Conservation (phyloP, 2,329 filamentous ascomycete genomes). For the Xenoacremonium recifei region DNA sequence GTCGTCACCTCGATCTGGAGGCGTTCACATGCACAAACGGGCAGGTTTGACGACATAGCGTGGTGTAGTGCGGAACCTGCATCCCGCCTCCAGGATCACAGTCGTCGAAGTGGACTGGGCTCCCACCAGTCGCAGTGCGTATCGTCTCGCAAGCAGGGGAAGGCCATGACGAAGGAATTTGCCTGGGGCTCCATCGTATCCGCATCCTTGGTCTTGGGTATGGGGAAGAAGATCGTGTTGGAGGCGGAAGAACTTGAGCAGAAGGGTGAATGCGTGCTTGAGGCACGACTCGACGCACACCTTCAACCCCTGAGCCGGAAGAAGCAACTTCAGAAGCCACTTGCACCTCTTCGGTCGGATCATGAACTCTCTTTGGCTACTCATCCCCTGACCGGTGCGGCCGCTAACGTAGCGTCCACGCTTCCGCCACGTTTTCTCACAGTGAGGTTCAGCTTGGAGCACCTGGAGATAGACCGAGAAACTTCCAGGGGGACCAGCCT, state of each 20-base stretch:
- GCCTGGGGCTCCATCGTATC: not conserved
- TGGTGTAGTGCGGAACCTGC: too few species aligned
- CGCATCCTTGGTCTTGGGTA: not conserved
- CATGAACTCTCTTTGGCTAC: not conserved
- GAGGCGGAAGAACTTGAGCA: not conserved
- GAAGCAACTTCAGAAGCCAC: not conserved
- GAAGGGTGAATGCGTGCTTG: not conserved
- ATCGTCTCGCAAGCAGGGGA: constrained; percentile 15
- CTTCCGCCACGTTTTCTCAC: constrained; percentile 16
- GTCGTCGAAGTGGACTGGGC: constrained; percentile 24
- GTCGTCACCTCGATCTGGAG: too few species aligned
- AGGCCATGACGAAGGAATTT: not conserved
- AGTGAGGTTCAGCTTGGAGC: constrained; percentile 5
- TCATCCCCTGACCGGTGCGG: constrained; percentile 5
- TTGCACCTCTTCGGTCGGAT: not conserved
- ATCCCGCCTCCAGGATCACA: constrained; percentile 13
- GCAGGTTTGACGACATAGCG: too few species aligned
- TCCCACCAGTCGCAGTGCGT: constrained; percentile 22
- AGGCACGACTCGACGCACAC: not conserved
- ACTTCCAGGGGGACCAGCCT: too few species aligned
- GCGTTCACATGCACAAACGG: too few species aligned
- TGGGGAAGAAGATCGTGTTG: not conserved
- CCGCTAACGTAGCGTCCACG: constrained; percentile 14
- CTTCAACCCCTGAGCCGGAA: not conserved
- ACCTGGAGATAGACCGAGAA: too few species aligned